phyloP scores from a whole-genome alignment of 2,329 filamentous ascomycete genomes.

The Mycosphaerella arachidis region DNA sequence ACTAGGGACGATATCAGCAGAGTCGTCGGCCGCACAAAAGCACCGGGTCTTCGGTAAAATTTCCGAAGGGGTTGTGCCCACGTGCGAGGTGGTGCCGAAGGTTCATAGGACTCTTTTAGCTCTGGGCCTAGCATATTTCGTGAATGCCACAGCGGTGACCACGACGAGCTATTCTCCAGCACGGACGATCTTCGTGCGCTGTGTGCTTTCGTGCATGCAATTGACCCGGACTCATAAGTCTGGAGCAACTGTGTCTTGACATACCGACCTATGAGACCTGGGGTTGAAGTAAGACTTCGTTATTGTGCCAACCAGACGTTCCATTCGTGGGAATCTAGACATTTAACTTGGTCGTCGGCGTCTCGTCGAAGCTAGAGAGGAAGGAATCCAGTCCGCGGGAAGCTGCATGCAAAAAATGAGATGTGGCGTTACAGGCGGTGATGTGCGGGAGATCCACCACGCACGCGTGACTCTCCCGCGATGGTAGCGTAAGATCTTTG shows the following conservation, averaged over 20 bases:
- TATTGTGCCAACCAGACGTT: too few species aligned
- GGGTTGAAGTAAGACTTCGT: too few species aligned
- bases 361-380: too few species aligned
- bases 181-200: background rate
- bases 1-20: background rate
- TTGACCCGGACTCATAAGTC: too few species aligned
- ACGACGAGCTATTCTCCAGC: background rate
- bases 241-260: too few species aligned
- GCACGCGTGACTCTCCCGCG: background rate
- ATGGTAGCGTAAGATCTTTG: background rate
- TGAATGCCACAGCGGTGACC: background rate
- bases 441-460: background rate
- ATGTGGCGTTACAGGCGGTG: background rate
- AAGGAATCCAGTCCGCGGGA: too few species aligned
- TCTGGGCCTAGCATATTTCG: background rate
- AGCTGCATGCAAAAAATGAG: background rate
- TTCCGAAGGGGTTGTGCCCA: background rate
- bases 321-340: too few species aligned
- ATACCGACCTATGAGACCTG: too few species aligned
- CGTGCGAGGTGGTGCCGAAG: background rate
- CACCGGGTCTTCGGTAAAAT: background rate
- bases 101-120: background rate
- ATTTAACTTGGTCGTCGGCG: too few species aligned
- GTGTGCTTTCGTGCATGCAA: too few species aligned
- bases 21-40: background rate